Evolutionary conservation across 2,329 filamentous ascomycete genomes (phyloP).

Genomic region (Chalaropsis thielavioides): DNA sequence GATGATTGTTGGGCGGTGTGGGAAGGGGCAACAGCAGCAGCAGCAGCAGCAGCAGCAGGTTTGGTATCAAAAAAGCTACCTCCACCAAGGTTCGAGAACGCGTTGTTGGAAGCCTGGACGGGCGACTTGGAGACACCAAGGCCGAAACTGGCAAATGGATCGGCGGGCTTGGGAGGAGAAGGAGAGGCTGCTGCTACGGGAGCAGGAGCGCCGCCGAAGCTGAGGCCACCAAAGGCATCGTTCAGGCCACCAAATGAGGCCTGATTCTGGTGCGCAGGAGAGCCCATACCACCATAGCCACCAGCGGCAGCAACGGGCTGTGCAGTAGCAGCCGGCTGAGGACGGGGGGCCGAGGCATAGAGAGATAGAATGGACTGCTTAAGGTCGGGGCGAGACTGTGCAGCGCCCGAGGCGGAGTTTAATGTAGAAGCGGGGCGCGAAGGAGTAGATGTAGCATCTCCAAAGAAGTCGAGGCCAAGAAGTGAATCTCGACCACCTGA

Average conservation of each 20-base stretch:
- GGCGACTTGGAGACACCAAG: constrained; percentile 25
- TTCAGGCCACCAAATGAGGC: constrained; percentile 49
- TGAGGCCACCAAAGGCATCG: constrained; percentile 51
- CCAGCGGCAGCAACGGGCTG: constrained; percentile 40
- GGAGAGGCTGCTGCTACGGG: constrained; percentile 25
- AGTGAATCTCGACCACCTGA: constrained; percentile 76
- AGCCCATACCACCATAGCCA: constrained; percentile 53
- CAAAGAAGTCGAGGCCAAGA: constrained; percentile 83
- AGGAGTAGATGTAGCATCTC: constrained; percentile 50
- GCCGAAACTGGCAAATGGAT: constrained; percentile 49
- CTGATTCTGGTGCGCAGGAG: constrained; percentile 41
- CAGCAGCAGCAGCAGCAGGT: constrained; percentile 28
- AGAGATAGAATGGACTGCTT: constrained; percentile 96
- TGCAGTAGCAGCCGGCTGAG: constrained; percentile 33
- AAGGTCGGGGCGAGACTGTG: constrained; percentile 72
- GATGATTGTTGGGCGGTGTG: constrained; percentile 35
- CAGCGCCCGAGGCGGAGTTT: constrained; percentile 42
- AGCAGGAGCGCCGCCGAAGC: constrained; percentile 24
- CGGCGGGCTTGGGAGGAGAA: constrained; percentile 30
- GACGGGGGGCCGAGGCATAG: constrained; percentile 71
- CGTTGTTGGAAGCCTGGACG: constrained; percentile 25
- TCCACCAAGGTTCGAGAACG: constrained; percentile 45
- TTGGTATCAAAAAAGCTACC: constrained; percentile 73
- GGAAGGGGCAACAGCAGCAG: constrained; percentile 29
- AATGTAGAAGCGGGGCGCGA: constrained; percentile 65